Percentiles rank a stretch among this genome's conserved stretches.
Evolutionary conservation across 306 rosid genomes (phyloP).

Genomic region (Lathyrus sativus): DNA sequence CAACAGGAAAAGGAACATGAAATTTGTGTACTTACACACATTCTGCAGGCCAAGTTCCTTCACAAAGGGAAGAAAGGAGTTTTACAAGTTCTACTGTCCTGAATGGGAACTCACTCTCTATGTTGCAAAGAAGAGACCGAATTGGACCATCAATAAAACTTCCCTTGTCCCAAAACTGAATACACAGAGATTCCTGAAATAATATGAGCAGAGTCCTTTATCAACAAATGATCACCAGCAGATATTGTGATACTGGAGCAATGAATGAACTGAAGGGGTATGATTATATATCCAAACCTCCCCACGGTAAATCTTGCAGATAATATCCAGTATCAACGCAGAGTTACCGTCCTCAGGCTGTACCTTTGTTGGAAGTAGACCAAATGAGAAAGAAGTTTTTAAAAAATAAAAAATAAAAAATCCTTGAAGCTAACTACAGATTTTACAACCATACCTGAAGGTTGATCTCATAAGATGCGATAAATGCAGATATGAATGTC

Average conservation of each 20-base stretch:
- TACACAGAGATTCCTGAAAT: constrained; percentile 88
- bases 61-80: constrained; percentile 87
- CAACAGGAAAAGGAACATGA: constrained; percentile 32
- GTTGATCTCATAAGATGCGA: constrained; percentile 91
- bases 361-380: constrained; percentile 42
- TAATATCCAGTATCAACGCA: constrained; percentile 71
- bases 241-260: constrained; percentile 33
- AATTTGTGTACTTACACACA: constrained; percentile 72
- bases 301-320: constrained; percentile 88
- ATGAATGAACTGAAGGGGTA: constrained; percentile 42
- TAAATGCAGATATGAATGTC: constrained; percentile 82
- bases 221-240: constrained; percentile 37
- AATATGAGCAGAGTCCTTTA: constrained; percentile 34
- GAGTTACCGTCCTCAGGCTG: constrained; percentile 72
- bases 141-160: constrained; percentile 90
- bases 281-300: constrained; percentile 76
- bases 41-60: constrained; percentile 93
- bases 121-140: constrained; percentile 76
- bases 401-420: neutral
- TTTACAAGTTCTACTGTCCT: constrained; percentile 67
- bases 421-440: constrained; percentile 32
- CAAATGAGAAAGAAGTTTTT: constrained; percentile 45
- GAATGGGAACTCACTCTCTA: constrained; percentile 86
- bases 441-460: constrained; percentile 62
- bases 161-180: constrained; percentile 94